Base-by-base conservation (phyloP, 192 early-diverging fungal genomes). In the Powellomyces hirtus region DNA sequence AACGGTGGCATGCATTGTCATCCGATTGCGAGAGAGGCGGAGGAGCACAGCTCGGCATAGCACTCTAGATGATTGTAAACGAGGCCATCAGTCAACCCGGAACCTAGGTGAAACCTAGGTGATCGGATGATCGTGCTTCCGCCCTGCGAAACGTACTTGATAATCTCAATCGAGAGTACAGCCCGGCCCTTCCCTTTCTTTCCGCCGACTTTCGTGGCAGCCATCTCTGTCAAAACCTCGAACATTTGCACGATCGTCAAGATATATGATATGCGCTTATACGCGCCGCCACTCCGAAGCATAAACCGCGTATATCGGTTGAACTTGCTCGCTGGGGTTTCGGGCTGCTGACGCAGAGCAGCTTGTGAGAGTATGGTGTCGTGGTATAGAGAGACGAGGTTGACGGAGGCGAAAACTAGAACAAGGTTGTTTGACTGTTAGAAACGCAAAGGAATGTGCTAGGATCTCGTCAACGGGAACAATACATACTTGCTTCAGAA, bases 341-440 rank as follows among this genome's bases (percentile, higher is more conserved):
- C 40, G 0, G 70, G 74, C 24, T 70, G 46, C 58, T 77, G 78
- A 10, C 50, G 75, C 65, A 55, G 77, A 37, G 62, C 78, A 72
- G 62, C 69, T 1, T 64, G 64, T 2, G 82, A 77, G 58, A 93
- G 77, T 44, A 98, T 87, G 18, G 89, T 80, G 75, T 98, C 94
- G 77, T 96, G 92, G 81, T 92, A 91, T 22, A 94, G 77, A 51
- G 89, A 88, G 33, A 97, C 75, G 34, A 95, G 75, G 75, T 90
- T 91, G 14, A 95, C 78, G 0, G 84, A 74, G 16, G 92, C 86
- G 79, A 89, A 93, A 29, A 95, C 88, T 91, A 67, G 0, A 53
- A 2, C 24, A 26, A 37, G 33, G 1, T 10, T 35, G 34, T 42
- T n/a, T n/a, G n/a, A n/a, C n/a, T n/a, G n/a, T n/a, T n/a, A n/a